Conservation (phyloP, 257 asterid species). For the Penstemon barbatus region DNA sequence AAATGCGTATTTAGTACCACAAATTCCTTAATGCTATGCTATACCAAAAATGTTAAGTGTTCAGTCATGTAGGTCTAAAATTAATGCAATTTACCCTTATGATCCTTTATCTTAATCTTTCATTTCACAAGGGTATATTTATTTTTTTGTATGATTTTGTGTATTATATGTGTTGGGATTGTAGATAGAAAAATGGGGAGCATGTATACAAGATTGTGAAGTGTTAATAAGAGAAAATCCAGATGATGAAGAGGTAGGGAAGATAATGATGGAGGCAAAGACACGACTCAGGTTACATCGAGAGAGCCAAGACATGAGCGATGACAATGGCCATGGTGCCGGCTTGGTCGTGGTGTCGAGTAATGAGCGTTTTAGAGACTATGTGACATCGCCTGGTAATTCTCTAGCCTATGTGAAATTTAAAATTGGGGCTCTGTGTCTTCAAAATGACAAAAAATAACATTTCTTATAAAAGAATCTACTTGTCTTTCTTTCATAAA, state of each 20-base stretch:
- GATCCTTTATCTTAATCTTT: no score
- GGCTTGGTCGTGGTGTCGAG: slow-evolving; percentile 40
- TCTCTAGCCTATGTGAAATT: neutral
- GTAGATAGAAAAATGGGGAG: slow-evolving; percentile 67
- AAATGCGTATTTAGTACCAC: no score
- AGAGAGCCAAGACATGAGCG: slow-evolving; percentile 21
- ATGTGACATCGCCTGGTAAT: slow-evolving; percentile 46
- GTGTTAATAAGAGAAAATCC: slow-evolving; percentile 48
- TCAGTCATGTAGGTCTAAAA: no score
- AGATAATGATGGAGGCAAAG: slow-evolving; percentile 53
- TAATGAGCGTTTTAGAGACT: slow-evolving; percentile 46
- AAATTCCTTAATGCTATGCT: no score
- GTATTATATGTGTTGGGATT: neutral
- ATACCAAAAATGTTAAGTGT: no score
- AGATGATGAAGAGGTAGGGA: slow-evolving; percentile 48
- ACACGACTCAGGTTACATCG: slow-evolving; percentile 4
- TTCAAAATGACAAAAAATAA: no score
- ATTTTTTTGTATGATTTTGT: neutral
- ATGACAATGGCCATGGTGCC: neutral
- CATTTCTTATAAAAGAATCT: no score
- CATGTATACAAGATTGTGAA: slow-evolving; percentile 65
- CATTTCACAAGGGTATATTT: neutral
- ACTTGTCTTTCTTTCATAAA: no score
- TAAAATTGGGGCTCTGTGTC: no score
- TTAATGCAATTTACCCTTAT: no score